Evolutionary conservation across 768 basidiomycete genomes (phyloP), one percentile per base, ranked within the genome.

Genomic region (Termitomyces sp.): DNA sequence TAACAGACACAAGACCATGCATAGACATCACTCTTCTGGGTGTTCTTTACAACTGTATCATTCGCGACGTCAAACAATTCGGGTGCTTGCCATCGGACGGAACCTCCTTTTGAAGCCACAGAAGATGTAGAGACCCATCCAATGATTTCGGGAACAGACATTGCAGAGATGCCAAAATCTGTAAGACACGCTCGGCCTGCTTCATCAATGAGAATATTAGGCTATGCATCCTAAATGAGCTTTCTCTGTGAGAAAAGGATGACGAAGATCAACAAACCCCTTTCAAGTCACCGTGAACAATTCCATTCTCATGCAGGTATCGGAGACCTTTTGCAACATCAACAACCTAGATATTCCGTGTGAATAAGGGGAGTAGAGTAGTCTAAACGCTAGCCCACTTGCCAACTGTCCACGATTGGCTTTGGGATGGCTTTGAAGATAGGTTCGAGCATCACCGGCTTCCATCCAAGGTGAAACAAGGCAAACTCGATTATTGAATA

Each of bases 391-490:
- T 8, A 3, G 23, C 56, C 6, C 14, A 38, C 67, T 67, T 54
- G 74, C 75, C 62, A 77, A 56, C 16, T 54, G 57, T 25, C 66
- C 56, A 46, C 69, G 65, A 56, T 64, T 59, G 35, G 59, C 63
- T 5, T 46, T 17, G 8, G 68, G 63, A 23, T 69, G 57, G 16
- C 2, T 8, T 41, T 61, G 48, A 27, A 77, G 68, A 63, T 69
- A 75, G 1, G 62, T 34, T 27, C 32, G 58, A 8, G 75, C 53
- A 31, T 70, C 66, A 70, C 51, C 57, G 3, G 37, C 29, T 31
- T 58, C 51, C 31, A 53, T 45, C 57, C 51, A 58, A 38, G 50
- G 76, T 5, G 75, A 76, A 45, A 77, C 69, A 23, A 78, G 64
- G 34, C 66, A 63, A 25, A 68, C 31, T 52, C 67, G 56, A 19